Evolutionary conservation across 2,329 filamentous ascomycete genomes (phyloP), one percentile per base, ranked within the genome.

Genomic region (Dactylellina drechsleri): DNA sequence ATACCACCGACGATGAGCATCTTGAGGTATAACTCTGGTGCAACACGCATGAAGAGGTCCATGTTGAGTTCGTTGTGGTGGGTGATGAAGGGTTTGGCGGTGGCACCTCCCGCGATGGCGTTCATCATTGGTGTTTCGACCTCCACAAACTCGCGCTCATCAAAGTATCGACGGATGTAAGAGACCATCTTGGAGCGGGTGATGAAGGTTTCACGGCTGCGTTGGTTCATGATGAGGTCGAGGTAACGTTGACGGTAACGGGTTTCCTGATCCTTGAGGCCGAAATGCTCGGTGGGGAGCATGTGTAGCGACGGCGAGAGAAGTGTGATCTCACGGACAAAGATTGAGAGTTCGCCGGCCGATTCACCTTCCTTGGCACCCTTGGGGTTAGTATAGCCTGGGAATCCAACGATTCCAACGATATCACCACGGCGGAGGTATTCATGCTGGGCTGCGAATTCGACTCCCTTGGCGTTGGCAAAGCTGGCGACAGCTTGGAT

Each of bases 41-140:
- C 95, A 54, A 98, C 89, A 81, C 95, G 91, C 88, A 99, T 91
- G 84, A 91, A 98, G 83, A 99, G 90, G 79, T 97, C 90, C 89
- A 96, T 93, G 82, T 97, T 88, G 60, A 95, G 87, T 62, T 98
- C 95, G 83, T 99, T 99, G 85, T 98, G 95, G 83, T 96, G 91
- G 13, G 95, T 98, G 79, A 91, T 86, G 84, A 99, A 99, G 4
- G 95, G 95, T 85, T 91, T 93, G 72, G 95, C 95, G 0, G 95
- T 98, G 40, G 95, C 95, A 81, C 95, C 95, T 79, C 95, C 96
- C 31, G 95, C 93, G 81, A 97, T 96, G 80, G 91, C 88, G 82
- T 97, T 96, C 87, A 99, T 93, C 88, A 98, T 97, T 4, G 95
- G 94, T 0, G 95, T 99, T 84, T 98, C 92, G 26, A 98, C 93